Conservation (phyloP, 2,329 filamentous ascomycete genomes). For the Pseudogymnoascus sp. region DNA sequence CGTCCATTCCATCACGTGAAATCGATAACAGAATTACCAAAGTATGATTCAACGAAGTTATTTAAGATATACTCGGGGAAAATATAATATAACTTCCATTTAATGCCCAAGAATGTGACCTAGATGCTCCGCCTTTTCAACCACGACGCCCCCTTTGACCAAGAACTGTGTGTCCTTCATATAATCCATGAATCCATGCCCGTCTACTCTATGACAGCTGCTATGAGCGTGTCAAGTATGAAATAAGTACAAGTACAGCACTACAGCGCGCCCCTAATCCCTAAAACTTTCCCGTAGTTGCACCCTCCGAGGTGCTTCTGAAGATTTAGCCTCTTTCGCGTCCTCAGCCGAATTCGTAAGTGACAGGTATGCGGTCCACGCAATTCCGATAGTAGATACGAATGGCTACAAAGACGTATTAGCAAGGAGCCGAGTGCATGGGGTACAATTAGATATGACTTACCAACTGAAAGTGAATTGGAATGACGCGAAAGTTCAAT, state of each 20-base stretch:
- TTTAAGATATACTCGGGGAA: background rate
- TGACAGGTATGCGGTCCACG: constrained; percentile 95
- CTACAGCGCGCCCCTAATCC: background rate
- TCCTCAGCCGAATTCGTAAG: constrained; percentile 76
- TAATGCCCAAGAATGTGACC: background rate
- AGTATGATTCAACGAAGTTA: background rate
- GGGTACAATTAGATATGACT: constrained; percentile 35
- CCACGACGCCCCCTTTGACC: background rate
- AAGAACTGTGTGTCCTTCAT: background rate
- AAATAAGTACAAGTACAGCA: background rate
- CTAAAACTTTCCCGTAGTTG: background rate
- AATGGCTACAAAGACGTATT: constrained; percentile 61
- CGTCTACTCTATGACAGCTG: background rate
- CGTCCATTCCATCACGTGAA: constrained; percentile 1
- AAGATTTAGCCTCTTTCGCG: constrained; percentile 18
- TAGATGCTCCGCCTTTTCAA: background rate
- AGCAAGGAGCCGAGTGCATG: constrained; percentile 9
- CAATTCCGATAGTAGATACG: constrained; percentile 90
- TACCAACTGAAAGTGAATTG: constrained; percentile 93
- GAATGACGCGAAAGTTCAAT: constrained; percentile 92
- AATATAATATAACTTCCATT: background rate
- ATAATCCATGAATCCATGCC: background rate
- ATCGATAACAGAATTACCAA: background rate
- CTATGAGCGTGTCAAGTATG: background rate
- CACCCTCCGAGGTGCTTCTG: background rate